A percentile compares a stretch with the other conserved stretches of the same genome.
phyloP scores from a whole-genome alignment of 768 basidiomycete genomes.

The Suillus fuscotomentosus region DNA sequence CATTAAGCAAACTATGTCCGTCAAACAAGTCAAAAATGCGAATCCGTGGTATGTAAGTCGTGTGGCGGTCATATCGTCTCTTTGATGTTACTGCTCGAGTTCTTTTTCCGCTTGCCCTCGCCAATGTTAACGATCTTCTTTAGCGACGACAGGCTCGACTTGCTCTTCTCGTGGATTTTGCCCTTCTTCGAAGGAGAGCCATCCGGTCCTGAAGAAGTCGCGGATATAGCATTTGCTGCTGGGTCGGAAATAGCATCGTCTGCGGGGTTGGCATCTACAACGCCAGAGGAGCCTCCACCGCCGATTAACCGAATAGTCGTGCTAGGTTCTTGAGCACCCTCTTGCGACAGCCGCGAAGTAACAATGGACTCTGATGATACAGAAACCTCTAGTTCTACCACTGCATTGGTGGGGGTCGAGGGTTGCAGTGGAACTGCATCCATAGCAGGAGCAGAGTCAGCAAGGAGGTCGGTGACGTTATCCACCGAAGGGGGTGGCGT shows the following conservation, averaged over 20 bases:
- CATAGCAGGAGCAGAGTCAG: conserved; percentile 38
- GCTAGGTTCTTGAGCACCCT: conserved; percentile 26
- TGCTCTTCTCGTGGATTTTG: conserved; percentile 51
- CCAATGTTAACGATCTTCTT: conserved; percentile 48
- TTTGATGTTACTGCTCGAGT: conserved; percentile 50
- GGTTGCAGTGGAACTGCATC: conserved; percentile 31
- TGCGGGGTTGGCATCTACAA: conserved; percentile 28
- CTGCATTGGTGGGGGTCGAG: conserved; percentile 20
- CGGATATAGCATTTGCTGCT: conserved; percentile 38
- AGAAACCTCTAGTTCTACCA: conserved; percentile 5
- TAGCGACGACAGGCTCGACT: conserved; percentile 50
- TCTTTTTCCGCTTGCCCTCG: conserved; percentile 50
- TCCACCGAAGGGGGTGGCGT: conserved; percentile 13
- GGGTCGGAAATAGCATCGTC: conserved; percentile 33
- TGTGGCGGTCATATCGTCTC: conserved; percentile 29
- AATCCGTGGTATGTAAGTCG: conserved; percentile 4
- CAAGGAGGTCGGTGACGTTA: conserved; percentile 50
- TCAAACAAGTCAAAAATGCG: conserved; percentile 18
- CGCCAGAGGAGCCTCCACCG: conserved; percentile 39
- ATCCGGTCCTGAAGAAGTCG: conserved; percentile 34
- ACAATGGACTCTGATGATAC: conserved; percentile 12
- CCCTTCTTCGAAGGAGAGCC: conserved; percentile 27
- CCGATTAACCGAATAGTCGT: conserved; percentile 61
- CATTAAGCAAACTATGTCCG: conserved; percentile 20
- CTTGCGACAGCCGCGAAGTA: conserved; percentile 11